A percentile compares a stretch with the other conserved stretches of the same genome.
These are phyloP conservation scores for Pseudozyma flocculosa DNA, from an alignment of 1,284 basidiomycete species.

Conservation along the genomic window DNA sequence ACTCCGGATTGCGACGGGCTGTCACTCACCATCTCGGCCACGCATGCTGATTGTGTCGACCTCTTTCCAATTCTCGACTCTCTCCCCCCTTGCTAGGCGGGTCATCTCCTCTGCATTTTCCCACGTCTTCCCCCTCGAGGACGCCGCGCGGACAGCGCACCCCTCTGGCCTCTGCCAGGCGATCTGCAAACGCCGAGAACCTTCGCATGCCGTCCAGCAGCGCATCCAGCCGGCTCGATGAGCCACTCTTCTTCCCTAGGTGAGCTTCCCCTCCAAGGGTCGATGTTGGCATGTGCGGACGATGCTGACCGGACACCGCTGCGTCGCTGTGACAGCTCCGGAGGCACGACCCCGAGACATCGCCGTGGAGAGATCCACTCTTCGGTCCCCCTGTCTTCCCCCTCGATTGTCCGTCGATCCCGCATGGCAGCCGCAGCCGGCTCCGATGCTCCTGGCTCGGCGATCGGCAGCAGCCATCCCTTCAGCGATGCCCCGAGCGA, in stretches of 20 bases:
- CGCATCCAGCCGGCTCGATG: slow-evolving; percentile 26
- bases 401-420: slow-evolving; percentile 22
- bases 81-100: slow-evolving; percentile 9
- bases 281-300: background rate
- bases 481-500: slow-evolving; percentile 64
- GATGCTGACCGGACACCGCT: background rate
- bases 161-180: slow-evolving; percentile 16
- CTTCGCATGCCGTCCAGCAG: slow-evolving; percentile 31
- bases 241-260: slow-evolving; percentile 53
- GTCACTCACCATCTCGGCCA: background rate
- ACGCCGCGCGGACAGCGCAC: slow-evolving; percentile 34
- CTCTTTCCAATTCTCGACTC: no score
- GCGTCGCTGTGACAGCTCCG: no score
- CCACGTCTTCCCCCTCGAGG: slow-evolving; percentile 48
- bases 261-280: slow-evolving; percentile 11
- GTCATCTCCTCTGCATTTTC: slow-evolving; percentile 51
- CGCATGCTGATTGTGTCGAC: no score
- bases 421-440: slow-evolving; percentile 8
- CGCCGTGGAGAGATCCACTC: slow-evolving; percentile 55
- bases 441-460: slow-evolving; percentile 70
- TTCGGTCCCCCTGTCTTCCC: slow-evolving; percentile 40
- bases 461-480: slow-evolving; percentile 75
- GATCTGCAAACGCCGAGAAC: slow-evolving; percentile 24
- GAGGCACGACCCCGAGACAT: slow-evolving; percentile 44
- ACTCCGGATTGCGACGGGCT: background rate